Conservation (phyloP, 164 flowering plant genomes). For the Liriodendron chinense region DNA sequence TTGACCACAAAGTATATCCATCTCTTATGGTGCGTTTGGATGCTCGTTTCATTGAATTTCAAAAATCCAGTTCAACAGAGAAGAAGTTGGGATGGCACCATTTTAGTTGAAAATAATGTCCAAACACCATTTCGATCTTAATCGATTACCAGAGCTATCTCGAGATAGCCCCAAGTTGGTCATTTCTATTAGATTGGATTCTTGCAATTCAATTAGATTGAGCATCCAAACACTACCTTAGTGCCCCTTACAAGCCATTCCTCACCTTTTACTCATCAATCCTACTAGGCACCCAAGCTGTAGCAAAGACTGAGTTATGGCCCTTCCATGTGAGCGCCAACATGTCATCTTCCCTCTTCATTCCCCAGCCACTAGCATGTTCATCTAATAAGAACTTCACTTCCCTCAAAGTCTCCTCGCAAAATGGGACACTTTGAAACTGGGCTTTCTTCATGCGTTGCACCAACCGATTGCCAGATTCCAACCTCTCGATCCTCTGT, state of each 20-base stretch:
- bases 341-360: slow-evolving; percentile 75
- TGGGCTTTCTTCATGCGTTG: slow-evolving; percentile 49
- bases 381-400: slow-evolving; percentile 62
- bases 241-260: no score
- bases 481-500: slow-evolving; percentile 64
- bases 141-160: no score
- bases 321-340: slow-evolving; percentile 86
- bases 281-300: slow-evolving; percentile 49
- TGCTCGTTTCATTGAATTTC: neutral
- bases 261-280: slow-evolving; percentile 5
- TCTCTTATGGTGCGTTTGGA: neutral
- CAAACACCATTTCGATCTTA: neutral
- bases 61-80: neutral
- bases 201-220: no score
- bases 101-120: neutral
- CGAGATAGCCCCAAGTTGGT: no score
- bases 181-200: neutral
- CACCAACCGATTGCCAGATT: slow-evolving; percentile 34
- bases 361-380: slow-evolving; percentile 90
- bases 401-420: slow-evolving; percentile 59
- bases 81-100: no score
- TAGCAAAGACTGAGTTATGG: slow-evolving; percentile 72
- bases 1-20: slow-evolving; percentile 10
- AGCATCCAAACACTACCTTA: neutral
- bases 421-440: slow-evolving; percentile 41